phyloP scores from a whole-genome alignment of 805 yeast genomes.

The Trichomonascus vanleenenianus region DNA sequence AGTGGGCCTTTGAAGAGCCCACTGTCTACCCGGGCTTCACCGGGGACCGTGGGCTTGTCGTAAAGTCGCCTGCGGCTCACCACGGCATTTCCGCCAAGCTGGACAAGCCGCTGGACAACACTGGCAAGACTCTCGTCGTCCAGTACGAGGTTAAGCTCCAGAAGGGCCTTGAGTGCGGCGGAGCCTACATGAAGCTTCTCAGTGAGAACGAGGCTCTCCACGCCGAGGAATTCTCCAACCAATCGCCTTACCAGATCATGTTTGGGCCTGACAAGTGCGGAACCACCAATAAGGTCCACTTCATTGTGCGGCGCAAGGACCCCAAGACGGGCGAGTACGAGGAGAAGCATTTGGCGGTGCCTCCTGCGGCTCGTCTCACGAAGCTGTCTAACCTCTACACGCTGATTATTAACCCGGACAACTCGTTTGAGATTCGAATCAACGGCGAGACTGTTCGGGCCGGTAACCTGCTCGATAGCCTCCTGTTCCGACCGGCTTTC shows the following conservation, averaged over 20 bases:
- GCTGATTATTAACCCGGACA: constrained; percentile 55
- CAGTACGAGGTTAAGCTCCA: constrained; percentile 89
- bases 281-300: constrained; percentile 66
- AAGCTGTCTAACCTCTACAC: constrained; percentile 63
- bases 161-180: constrained; percentile 75
- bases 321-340: constrained; percentile 48
- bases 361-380: constrained; percentile 58
- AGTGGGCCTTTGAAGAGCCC: constrained; percentile 69
- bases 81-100: constrained; percentile 72
- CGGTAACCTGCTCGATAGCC: constrained; percentile 56
- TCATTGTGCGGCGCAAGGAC: constrained; percentile 56
- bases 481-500: constrained; percentile 54
- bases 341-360: constrained; percentile 59
- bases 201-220: constrained; percentile 33
- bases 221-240: constrained; percentile 47
- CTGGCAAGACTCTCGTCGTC: constrained; percentile 59
- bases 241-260: constrained; percentile 76
- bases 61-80: constrained; percentile 67
- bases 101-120: constrained; percentile 50
- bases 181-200: constrained; percentile 77
- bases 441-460: constrained; percentile 68
- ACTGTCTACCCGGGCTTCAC: constrained; percentile 47
- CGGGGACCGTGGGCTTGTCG: constrained; percentile 69
- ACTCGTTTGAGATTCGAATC: constrained; percentile 70
- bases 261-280: constrained; percentile 96